A percentile compares a stretch with the other conserved stretches of the same genome.
phyloP scores from a whole-genome alignment of 805 yeast species.

The Barnettozyma vustinii region DNA sequence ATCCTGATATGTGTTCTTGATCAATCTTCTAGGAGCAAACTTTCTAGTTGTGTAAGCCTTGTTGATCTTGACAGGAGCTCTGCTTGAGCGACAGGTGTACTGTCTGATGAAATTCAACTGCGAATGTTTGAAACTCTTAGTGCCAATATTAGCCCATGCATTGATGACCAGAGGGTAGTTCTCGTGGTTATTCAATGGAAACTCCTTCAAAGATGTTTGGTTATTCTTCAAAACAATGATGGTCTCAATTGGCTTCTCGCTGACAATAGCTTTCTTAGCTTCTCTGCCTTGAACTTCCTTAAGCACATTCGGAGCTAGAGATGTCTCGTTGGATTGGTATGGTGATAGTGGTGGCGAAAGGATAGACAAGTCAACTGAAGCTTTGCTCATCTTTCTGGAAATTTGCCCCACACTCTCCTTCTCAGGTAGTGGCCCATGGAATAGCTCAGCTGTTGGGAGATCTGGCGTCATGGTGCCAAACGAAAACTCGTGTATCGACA shows the following conservation, averaged over 20 bases:
- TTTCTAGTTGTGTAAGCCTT: constrained; percentile 16
- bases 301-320: constrained; percentile 11
- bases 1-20: constrained; percentile 10
- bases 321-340: constrained; percentile 22
- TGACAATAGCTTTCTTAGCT: constrained; percentile 6
- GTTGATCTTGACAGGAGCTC: constrained; percentile 24
- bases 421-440: constrained; percentile 5
- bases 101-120: constrained; percentile 50
- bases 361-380: constrained; percentile 28
- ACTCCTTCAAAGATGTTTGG: constrained; percentile 25
- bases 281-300: constrained; percentile 20
- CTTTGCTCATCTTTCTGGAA: constrained; percentile 23
- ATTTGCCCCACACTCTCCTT: constrained; percentile 9
- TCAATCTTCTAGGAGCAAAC: constrained; percentile 23
- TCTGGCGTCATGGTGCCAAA: constrained; percentile 25
- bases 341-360: constrained; percentile 46
- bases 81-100: constrained; percentile 28
- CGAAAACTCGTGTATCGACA: constrained; percentile 5
- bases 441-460: constrained; percentile 9
- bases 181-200: constrained; percentile 44
- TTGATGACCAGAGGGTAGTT: constrained; percentile 43
- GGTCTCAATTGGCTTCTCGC: constrained; percentile 13
- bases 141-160: constrained; percentile 43
- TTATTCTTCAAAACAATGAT: constrained; percentile 11
- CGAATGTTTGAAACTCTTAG: constrained; percentile 39